Conservation (phyloP, 495 filamentous ascomycete genomes). For the Xylaria longipes region DNA sequence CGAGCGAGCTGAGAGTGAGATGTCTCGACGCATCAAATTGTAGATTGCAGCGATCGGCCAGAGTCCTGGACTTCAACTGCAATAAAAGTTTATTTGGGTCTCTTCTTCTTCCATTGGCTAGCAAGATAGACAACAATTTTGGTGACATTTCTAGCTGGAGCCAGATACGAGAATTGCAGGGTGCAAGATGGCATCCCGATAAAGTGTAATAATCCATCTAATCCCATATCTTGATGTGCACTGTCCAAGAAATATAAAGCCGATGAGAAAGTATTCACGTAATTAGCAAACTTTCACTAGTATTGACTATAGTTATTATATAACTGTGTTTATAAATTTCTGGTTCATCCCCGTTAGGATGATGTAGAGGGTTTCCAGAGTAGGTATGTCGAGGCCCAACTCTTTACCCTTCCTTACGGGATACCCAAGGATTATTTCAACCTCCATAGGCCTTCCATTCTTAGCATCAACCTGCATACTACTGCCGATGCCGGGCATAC, state of each 20-base stretch:
- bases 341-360: conserved; percentile 50
- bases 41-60: conserved; percentile 27
- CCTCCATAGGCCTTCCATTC: conserved; percentile 57
- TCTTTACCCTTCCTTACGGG: conserved; percentile 57
- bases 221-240: not conserved
- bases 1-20: conserved; percentile 45
- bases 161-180: not conserved
- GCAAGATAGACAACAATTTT: not conserved
- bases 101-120: not conserved
- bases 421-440: conserved; percentile 63
- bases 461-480: conserved; percentile 63
- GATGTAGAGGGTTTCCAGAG: conserved; percentile 56
- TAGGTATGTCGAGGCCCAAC: conserved; percentile 53
- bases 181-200: not conserved
- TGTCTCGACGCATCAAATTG: conserved; percentile 46
- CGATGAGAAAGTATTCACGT: not conserved
- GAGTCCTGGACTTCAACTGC: not conserved
- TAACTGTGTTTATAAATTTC: conserved; percentile 14
- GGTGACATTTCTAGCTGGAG: not conserved
- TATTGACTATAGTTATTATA: not conserved
- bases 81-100: not conserved
- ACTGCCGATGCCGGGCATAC: conserved; percentile 52
- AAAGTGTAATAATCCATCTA: not conserved
- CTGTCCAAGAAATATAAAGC: not conserved
- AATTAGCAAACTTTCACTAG: not conserved